Base-by-base conservation (phyloP, 2,329 filamentous ascomycete species). In the Ramularia collo-cygni region DNA sequence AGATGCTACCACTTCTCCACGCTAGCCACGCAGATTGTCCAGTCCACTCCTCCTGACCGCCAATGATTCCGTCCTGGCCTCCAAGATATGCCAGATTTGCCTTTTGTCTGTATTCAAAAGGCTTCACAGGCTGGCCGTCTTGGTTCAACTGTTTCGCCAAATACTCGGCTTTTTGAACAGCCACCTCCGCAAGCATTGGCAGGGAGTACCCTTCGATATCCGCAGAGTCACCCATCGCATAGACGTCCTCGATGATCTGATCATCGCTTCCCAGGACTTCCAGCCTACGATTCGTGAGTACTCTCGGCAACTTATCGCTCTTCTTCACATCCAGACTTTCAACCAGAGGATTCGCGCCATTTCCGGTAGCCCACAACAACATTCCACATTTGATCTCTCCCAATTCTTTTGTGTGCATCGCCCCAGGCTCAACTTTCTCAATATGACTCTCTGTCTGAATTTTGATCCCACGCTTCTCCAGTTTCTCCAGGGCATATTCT, bases 21-120 rank as follows among this genome's bases (percentile, higher is more conserved):
- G 65, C 65, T 27, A 69, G 26, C 67, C 66, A 70, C 3, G 67
- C 67, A 15, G 54, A 51, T 7, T 57, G 44, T 0, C 66, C 66
- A 6, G 64, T 68, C 62, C 63, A 69, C 13, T 64, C 57, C 4
- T 58, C 47, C 16, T 56, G 53, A 3, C 65, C 65, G 2, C 56
- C 61, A 4, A 67, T 59, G 28, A 70, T 58, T 0, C 66, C 66
- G 42, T 69, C 66, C 10, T 58, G 56, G n/a, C 54, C 46, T 2
- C 67, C 67, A 16, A 68, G 53, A 43, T 69, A 70, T 1, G 64
- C 62, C 27, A 69, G 46, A 10, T 62, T 50, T 0, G 59, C 55
- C 33, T 59, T 62, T 30, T 66, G 58, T 37, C 62, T 52, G 42
- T 67, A 68, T 38, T 58, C 51, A 45, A 68, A 69, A 4, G 57